Evolutionary conservation across 306 rosid species (phyloP).

Genomic region (Pachyrhizus erosus): DNA sequence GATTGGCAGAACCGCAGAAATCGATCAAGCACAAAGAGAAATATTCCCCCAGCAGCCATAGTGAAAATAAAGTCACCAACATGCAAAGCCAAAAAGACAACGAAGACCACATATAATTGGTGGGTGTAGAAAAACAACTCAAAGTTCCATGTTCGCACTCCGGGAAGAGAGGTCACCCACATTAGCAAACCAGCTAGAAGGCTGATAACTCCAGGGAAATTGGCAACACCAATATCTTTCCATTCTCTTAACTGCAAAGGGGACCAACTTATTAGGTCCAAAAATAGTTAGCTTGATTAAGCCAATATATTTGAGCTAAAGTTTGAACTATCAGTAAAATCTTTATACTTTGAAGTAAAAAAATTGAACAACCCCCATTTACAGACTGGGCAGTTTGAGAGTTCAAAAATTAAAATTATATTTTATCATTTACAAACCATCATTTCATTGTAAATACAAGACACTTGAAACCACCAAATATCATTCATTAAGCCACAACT

Average conservation of each 20-base stretch:
- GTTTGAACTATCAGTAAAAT: not conserved
- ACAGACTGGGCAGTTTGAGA: not conserved
- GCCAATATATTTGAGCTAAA: constrained; percentile 24
- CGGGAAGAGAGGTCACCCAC: constrained; percentile 94
- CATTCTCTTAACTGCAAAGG: constrained; percentile 69
- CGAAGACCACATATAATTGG: constrained; percentile 77
- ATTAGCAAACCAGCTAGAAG: constrained; percentile 80
- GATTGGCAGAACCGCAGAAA: constrained; percentile 92
- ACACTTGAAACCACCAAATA: not conserved
- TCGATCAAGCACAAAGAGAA: constrained; percentile 82
- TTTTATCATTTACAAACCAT: not conserved
- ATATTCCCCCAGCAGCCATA: constrained; percentile 81
- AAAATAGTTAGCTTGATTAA: constrained; percentile 18
- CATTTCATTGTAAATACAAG: not conserved
- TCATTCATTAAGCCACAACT: constrained; percentile 4
- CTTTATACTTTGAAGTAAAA: not conserved
- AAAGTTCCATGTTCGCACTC: constrained; percentile 73
- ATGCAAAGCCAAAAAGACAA: constrained; percentile 79
- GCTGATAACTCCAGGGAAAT: constrained; percentile 81
- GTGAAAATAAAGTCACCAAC: constrained; percentile 84
- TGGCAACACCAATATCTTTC: constrained; percentile 77
- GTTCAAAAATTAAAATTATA: not conserved
- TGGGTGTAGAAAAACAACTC: constrained; percentile 97
- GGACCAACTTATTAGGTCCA: constrained; percentile 13
- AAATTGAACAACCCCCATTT: not conserved